These are phyloP conservation scores for Nemania sp. DNA, from an alignment of 2,329 filamentous ascomycete genomes.

Conservation along the genomic window DNA sequence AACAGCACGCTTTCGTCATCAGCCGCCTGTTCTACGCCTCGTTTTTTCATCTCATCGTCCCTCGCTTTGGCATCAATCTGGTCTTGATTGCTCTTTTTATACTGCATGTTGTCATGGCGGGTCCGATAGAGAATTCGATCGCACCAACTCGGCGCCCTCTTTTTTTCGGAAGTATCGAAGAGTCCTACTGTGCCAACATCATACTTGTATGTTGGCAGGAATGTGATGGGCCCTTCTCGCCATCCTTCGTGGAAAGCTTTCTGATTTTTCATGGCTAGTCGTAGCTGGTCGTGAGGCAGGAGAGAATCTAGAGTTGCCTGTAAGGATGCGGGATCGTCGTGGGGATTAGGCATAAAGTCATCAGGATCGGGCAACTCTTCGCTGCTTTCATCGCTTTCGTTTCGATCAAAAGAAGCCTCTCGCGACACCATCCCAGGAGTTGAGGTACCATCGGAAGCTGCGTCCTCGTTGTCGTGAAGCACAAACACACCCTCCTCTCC, in stretches of 20 bases:
- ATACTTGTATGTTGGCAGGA: slow-evolving; percentile 96
- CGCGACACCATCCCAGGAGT: slow-evolving; percentile 40
- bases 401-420: slow-evolving; percentile 38
- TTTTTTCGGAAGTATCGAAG: slow-evolving; percentile 96
- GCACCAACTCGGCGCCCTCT: slow-evolving; percentile 92
- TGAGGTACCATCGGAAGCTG: slow-evolving; percentile 42
- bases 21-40: slow-evolving; percentile 71
- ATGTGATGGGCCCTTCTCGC: slow-evolving; percentile 84
- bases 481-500: slow-evolving; percentile 57
- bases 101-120: slow-evolving; percentile 66
- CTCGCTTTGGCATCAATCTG: slow-evolving; percentile 68
- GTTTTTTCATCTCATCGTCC: slow-evolving; percentile 83
- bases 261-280: slow-evolving; percentile 69
- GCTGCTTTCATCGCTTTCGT: slow-evolving; percentile 39
- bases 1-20: slow-evolving; percentile 85
- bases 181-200: slow-evolving; percentile 89
- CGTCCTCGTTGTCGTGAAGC: slow-evolving; percentile 53
- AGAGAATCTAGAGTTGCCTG: slow-evolving; percentile 87
- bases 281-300: slow-evolving; percentile 86
- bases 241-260: slow-evolving; percentile 90
- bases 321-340: slow-evolving; percentile 80
- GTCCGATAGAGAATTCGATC: slow-evolving; percentile 90
- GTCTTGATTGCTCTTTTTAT: slow-evolving; percentile 64
- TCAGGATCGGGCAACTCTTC: slow-evolving; percentile 61
- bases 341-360: slow-evolving; percentile 67